Evolutionary conservation across 345 rosid species (phyloP), one percentile per base, ranked within the genome.

Genomic region (Salix brachista): DNA sequence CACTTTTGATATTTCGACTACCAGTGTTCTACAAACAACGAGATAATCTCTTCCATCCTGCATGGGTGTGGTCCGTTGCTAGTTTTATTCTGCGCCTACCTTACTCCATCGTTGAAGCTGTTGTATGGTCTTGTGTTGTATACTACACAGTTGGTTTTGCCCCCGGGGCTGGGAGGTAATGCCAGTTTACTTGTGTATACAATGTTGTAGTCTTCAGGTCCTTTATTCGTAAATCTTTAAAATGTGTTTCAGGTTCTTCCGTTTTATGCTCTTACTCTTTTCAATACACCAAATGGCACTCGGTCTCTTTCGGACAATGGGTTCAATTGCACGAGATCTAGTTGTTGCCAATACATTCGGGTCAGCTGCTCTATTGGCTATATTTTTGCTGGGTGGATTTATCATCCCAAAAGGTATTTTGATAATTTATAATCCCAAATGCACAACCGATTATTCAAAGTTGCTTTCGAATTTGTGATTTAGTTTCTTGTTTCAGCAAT

Each of bases 21-120:
- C 98, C 97, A 1, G 94, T 94, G 2, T 92, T 94, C 50, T 94
- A 85, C 90, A 94, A 94, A 85, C 97, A 94, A 79, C 88, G 97
- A 42, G 97, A 92, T 76, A 94, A 92, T 88, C 83, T 80, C 34
- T 94, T 94, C 83, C 96, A 92, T 85, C 97, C 98, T 73, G 93
- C 97, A 77, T 92, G 97, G 97, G 87, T 93, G 1, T 92, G 97
- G 97, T 91, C 95, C 68, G 0, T 86, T 23, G 87, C 91, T 64
- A 92, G 98, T 75, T 92, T 92, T 89, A 48, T 92, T 39, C 84
- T 92, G 66, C 97, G 98, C 25, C 80, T 94, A 71, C 98, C 98
- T 65, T 94, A 94, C 80, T 94, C 98, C 65, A 17, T 90, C 72
- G 48, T 92, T 77, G 98, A 92, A 85, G 87, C 98, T 78, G 84